These are phyloP conservation scores for Lathyrus aphaca DNA, from an alignment of 306 rosid genomes.

Conservation along the genomic window DNA sequence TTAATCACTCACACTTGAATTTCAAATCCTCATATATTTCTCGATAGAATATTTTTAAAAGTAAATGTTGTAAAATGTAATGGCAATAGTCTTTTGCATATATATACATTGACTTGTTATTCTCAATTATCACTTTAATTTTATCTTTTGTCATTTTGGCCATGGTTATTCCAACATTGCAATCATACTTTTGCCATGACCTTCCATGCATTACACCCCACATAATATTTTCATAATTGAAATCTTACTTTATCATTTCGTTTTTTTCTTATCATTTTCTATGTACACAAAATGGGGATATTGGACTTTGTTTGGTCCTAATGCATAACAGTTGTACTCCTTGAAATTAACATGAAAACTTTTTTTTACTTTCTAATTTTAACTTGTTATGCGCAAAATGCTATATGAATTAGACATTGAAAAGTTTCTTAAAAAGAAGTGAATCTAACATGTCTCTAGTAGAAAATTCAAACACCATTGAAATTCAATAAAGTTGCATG, in stretches of 20 bases:
- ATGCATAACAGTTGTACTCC: conserved; percentile 60
- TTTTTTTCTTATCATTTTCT: conserved; percentile 41
- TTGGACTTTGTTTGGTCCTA: conserved; percentile 47
- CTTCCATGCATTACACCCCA: conserved; percentile 38
- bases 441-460: conserved; percentile 34
- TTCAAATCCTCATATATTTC: background rate
- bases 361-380: conserved; percentile 25
- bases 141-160: background rate
- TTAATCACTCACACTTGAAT: background rate
- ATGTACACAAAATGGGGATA: conserved; percentile 41
- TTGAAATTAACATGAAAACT: conserved; percentile 7
- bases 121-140: background rate
- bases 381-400: conserved; percentile 39
- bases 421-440: conserved; percentile 1
- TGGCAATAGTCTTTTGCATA: conserved; percentile 35
- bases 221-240: conserved; percentile 33
- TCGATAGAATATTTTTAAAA: conserved; percentile 35
- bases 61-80: conserved; percentile 32
- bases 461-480: conserved; percentile 35
- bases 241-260: conserved; percentile 27
- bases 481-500: conserved; percentile 5
- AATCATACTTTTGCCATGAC: conserved; percentile 26
- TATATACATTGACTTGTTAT: conserved; percentile 32
- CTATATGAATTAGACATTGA: conserved; percentile 38
- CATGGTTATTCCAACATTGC: conserved; percentile 12